Percentiles rank a stretch among this genome's conserved stretches.
Evolutionary conservation across 2,329 filamentous ascomycete genomes (phyloP).

Genomic region (Pyricularia pennisetigena): DNA sequence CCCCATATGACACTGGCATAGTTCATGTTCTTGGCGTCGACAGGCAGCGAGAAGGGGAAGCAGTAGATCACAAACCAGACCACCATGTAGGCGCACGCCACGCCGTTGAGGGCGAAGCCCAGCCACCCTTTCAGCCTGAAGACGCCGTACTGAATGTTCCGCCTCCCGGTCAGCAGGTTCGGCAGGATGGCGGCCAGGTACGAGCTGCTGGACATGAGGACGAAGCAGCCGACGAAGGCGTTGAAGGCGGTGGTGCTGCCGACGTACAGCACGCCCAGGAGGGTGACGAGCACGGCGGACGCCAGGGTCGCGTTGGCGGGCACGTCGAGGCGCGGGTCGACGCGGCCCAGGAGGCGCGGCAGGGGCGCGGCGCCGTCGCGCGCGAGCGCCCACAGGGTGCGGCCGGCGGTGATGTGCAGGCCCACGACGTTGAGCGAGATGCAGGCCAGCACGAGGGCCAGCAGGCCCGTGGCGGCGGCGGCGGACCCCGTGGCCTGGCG

Average conservation of each 20-base stretch:
- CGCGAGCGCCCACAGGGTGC: conserved; percentile 7
- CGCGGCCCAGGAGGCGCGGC: conserved; percentile 16
- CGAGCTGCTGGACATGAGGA: conserved; percentile 31
- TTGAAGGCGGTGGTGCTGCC: conserved; percentile 58
- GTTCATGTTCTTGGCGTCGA: conserved; percentile 35
- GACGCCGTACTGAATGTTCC: conserved; percentile 38
- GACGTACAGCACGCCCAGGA: conserved; percentile 55
- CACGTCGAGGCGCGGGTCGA: conserved; percentile 21
- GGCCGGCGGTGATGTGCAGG: conserved; percentile 23
- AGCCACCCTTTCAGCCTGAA: conserved; percentile 38
- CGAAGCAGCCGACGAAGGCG: conserved; percentile 48
- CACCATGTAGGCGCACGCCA: conserved; percentile 42
- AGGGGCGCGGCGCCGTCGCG: conserved; percentile 8
- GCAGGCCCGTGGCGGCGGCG: conserved; percentile 38
- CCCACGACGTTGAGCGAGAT: conserved; percentile 21
- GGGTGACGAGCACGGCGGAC: conserved; percentile 32
- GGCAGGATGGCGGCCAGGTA: conserved; percentile 56
- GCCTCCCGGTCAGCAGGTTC: conserved; percentile 35
- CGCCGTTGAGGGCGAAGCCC: conserved; percentile 31
- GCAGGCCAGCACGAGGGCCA: conserved; percentile 28
- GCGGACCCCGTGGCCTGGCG: conserved; percentile 42
- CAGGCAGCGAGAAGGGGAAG: conserved; percentile 37
- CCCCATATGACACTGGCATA: conserved; percentile 34
- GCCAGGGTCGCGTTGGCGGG: conserved; percentile 37
- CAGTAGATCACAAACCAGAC: conserved; percentile 53